phyloP scores from a whole-genome alignment of 345 rosid species.

The Streptanthus diversifolius region DNA sequence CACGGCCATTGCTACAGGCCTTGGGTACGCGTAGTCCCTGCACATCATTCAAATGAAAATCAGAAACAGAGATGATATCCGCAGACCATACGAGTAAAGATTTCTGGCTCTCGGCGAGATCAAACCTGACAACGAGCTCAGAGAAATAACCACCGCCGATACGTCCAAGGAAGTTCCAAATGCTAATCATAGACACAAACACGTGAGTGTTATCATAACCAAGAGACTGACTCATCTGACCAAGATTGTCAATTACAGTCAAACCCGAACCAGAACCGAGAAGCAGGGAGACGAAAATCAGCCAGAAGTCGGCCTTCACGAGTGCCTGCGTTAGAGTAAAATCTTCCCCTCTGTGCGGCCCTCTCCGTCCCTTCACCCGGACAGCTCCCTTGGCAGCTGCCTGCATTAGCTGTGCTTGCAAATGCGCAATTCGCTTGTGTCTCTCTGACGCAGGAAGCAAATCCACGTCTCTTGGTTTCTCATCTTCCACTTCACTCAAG shows the following conservation, averaged over 20 bases:
- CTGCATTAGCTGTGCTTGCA: constrained; percentile 72
- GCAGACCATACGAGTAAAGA: neutral
- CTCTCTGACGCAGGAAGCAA: constrained; percentile 82
- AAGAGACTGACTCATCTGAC: constrained; percentile 94
- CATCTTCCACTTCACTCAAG: constrained; percentile 91
- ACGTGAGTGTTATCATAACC: constrained; percentile 76
- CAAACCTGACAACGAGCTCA: constrained; percentile 79
- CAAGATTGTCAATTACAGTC: constrained; percentile 95
- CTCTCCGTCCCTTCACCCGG: constrained; percentile 72
- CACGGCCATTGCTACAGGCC: constrained; percentile 75
- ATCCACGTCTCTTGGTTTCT: constrained; percentile 84
- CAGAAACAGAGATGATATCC: neutral
- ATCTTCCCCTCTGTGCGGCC: constrained; percentile 91
- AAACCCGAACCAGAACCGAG: constrained; percentile 95
- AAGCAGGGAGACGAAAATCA: constrained; percentile 77
- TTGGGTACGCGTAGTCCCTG: constrained; percentile 89
- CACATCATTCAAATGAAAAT: constrained; percentile 5
- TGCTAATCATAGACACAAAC: constrained; percentile 93
- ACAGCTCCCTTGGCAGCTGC: constrained; percentile 96
- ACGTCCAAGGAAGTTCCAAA: constrained; percentile 98
- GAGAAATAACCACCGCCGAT: constrained; percentile 96
- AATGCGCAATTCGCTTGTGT: constrained; percentile 70
- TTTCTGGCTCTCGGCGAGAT: neutral
- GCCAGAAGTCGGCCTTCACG: constrained; percentile 93
- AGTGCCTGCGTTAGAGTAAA: constrained; percentile 84